Conservation (phyloP, 441 rosid genomes). For the Brassica hybrid region DNA sequence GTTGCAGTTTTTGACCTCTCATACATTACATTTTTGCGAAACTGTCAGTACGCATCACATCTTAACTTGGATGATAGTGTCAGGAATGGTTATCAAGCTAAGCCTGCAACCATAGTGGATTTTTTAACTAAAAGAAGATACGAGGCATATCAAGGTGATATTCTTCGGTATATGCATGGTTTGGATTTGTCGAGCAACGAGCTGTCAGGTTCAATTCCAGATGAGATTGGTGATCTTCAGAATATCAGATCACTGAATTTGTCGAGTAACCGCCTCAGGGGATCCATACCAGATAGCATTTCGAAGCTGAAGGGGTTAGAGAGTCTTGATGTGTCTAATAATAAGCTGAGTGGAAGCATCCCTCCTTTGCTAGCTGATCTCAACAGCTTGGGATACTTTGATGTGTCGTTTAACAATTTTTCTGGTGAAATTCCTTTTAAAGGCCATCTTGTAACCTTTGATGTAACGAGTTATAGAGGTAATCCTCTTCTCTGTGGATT, state of each 20-base stretch:
- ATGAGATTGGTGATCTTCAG: constrained; percentile 22
- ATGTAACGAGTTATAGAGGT: not conserved
- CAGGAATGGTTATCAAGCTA: not conserved
- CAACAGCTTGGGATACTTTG: constrained; percentile 19
- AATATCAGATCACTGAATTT: constrained; percentile 18
- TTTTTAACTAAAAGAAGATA: constrained; percentile 7
- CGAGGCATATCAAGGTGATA: constrained; percentile 7
- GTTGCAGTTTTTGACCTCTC: constrained; percentile 7
- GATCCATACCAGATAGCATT: constrained; percentile 23
- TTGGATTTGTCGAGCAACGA: constrained; percentile 35
- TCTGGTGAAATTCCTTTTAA: constrained; percentile 26
- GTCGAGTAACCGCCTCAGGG: constrained; percentile 24
- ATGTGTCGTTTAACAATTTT: constrained; percentile 31
- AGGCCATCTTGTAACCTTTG: constrained; percentile 12
- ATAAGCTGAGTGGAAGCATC: constrained; percentile 28
- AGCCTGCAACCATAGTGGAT: not conserved
- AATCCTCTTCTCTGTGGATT: constrained; percentile 8
- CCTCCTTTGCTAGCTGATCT: constrained; percentile 10
- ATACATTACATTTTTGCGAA: not conserved
- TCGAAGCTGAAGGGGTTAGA: constrained; percentile 7
- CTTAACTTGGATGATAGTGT: not conserved
- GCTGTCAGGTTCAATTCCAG: constrained; percentile 23
- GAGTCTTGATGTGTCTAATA: constrained; percentile 34
- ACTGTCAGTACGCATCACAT: not conserved
- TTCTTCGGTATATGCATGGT: not conserved